Evolutionary conservation across 2,329 filamentous ascomycete species (phyloP).

Genomic region (Xylariomycetidae sp.): DNA sequence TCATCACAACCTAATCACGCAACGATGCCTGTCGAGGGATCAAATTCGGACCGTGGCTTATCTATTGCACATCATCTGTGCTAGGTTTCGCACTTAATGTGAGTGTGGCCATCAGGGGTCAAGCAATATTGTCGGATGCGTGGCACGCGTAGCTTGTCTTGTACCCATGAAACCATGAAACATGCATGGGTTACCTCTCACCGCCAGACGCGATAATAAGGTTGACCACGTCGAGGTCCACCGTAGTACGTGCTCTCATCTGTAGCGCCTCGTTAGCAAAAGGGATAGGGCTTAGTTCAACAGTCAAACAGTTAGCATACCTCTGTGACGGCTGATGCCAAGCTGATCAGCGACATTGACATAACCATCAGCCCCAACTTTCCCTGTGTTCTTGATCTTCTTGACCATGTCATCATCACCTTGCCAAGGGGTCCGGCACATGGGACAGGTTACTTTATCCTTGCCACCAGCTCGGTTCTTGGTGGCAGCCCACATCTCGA

Average conservation of each 20-base stretch:
- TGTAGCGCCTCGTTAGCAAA: conserved; percentile 7
- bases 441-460: conserved; percentile 52
- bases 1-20: too few species aligned
- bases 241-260: conserved; percentile 24
- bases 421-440: conserved; percentile 56
- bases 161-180: too few species aligned
- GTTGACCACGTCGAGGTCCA: conserved; percentile 5
- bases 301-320: conserved; percentile 27
- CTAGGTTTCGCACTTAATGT: too few species aligned
- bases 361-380: conserved; percentile 48
- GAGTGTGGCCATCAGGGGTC: too few species aligned
- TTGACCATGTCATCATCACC: conserved; percentile 38
- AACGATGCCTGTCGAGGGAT: too few species aligned
- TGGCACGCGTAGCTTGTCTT: too few species aligned
- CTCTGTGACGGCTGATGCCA: conserved; percentile 50
- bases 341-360: conserved; percentile 57
- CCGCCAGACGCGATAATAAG: conserved; percentile 5
- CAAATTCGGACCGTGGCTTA: too few species aligned
- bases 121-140: too few species aligned
- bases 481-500: conserved; percentile 48
- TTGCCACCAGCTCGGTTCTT: conserved; percentile 32
- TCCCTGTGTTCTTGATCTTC: conserved; percentile 38
- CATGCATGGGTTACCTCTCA: too few species aligned
- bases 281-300: conserved; percentile 2
- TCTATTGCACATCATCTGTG: too few species aligned